Evolutionary conservation across 345 rosid species (phyloP).

Genomic region (Boechera divaricarpa): DNA sequence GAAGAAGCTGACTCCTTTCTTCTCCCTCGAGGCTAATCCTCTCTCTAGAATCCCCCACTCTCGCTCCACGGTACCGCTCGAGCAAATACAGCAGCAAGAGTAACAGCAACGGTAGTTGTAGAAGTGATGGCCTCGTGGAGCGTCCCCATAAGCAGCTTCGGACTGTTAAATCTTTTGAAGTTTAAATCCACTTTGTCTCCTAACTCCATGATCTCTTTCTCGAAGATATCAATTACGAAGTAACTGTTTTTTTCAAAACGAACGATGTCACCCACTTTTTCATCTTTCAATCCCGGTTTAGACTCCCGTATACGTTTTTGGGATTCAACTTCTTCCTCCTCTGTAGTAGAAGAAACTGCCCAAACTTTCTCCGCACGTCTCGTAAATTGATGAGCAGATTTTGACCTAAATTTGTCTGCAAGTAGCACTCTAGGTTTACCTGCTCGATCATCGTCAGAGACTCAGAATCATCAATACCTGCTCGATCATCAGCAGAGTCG

Average conservation of each 20-base stretch:
- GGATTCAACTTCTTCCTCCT: constrained; percentile 23
- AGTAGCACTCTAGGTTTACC: background rate
- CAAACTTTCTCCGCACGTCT: constrained; percentile 41
- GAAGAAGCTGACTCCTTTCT: constrained; percentile 32
- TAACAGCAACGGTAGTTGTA: constrained; percentile 21
- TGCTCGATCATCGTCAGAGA: constrained; percentile 26
- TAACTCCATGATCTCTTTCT: constrained; percentile 44
- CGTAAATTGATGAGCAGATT: background rate
- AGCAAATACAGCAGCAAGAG: constrained; percentile 18
- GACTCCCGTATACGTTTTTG: background rate
- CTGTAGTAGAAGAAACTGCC: background rate
- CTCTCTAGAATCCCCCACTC: constrained; percentile 23
- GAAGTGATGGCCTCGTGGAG: constrained; percentile 39
- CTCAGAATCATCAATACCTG: background rate
- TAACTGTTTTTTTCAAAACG: constrained; percentile 13
- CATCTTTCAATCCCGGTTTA: constrained; percentile 14
- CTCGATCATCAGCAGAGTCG: too few relatives aligned
- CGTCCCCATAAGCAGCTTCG: constrained; percentile 20
- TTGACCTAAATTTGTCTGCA: constrained; percentile 25
- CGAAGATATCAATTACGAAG: constrained; percentile 38
- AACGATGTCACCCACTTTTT: constrained; percentile 40
- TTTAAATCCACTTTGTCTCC: constrained; percentile 42
- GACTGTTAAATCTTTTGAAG: constrained; percentile 35
- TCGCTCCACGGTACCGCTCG: background rate
- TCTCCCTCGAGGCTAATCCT: constrained; percentile 23